A percentile compares a stretch with the other conserved stretches of the same genome.
Evolutionary conservation across 208 protist genomes (phyloP).

Genomic region (Perkinsela sp.): DNA sequence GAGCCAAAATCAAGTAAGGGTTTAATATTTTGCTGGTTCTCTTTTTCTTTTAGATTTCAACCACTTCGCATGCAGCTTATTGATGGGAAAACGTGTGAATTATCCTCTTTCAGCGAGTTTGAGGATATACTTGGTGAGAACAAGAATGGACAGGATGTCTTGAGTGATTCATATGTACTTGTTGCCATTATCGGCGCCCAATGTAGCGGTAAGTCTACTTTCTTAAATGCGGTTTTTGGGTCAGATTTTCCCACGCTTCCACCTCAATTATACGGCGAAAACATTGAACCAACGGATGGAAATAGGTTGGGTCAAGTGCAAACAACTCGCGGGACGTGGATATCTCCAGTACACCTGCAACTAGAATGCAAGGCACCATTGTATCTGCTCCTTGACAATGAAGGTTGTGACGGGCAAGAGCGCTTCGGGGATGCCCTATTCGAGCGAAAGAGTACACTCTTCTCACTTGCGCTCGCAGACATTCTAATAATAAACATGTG

Average conservation of each 20-base stretch:
- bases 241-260: conserved; percentile 44
- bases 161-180: too few relatives aligned
- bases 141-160: too few relatives aligned
- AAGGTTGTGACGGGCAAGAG: conserved; percentile 83
- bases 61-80: too few relatives aligned
- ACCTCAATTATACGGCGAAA: conserved; percentile 4
- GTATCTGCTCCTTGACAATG: conserved; percentile 79
- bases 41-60: too few relatives aligned
- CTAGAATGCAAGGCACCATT: conserved; percentile 3
- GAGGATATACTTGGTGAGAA: too few relatives aligned
- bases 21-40: too few relatives aligned
- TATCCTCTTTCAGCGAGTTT: too few relatives aligned
- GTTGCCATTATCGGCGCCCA: conserved; percentile 81
- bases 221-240: conserved; percentile 80
- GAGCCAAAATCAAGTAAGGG: too few relatives aligned
- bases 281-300: conserved; percentile 1
- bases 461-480: conserved; percentile 76
- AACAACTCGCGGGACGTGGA: not conserved
- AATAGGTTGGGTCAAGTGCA: conserved; percentile 6
- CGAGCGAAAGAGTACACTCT: conserved; percentile 82
- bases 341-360: conserved; percentile 1
- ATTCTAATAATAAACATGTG: conserved; percentile 92
- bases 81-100: too few relatives aligned
- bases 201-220: conserved; percentile 82
- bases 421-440: conserved; percentile 78